Evolutionary conservation across 2,329 filamentous ascomycete species (phyloP).

Genomic region (Venturia aucupariae): DNA sequence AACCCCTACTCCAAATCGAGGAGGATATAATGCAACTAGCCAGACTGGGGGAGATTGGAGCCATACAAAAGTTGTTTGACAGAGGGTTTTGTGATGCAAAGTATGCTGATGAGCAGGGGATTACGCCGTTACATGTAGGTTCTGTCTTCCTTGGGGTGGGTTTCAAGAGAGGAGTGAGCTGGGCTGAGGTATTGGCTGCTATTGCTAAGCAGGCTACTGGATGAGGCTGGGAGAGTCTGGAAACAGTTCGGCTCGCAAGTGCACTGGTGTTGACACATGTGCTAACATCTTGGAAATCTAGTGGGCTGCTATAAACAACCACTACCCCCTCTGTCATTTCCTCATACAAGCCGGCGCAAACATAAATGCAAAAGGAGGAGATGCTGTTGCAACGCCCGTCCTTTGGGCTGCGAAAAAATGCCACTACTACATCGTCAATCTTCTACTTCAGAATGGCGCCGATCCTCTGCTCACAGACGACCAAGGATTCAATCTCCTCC

Average conservation of each 20-base stretch:
- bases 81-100: constrained; percentile 71
- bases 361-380: constrained; percentile 90
- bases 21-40: constrained; percentile 95
- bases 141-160: background rate
- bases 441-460: constrained; percentile 82
- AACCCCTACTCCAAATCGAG: constrained; percentile 42
- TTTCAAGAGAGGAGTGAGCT: background rate
- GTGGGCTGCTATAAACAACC: constrained; percentile 99
- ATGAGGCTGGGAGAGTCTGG: background rate
- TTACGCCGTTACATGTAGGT: constrained; percentile 81
- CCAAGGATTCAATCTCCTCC: constrained; percentile 95
- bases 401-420: constrained; percentile 97
- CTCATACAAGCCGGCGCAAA: constrained; percentile 78
- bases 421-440: constrained; percentile 91
- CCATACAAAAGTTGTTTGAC: constrained; percentile 85
- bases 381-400: constrained; percentile 84
- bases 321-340: constrained; percentile 94
- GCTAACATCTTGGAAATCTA: constrained; percentile 31
- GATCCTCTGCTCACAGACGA: constrained; percentile 87
- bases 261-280: background rate
- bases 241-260: background rate
- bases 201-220: background rate
- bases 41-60: constrained; percentile 72
- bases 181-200: background rate
- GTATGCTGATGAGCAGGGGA: constrained; percentile 82